phyloP scores from a whole-genome alignment of 2,329 filamentous ascomycete genomes.

The Didymella keratinophila region DNA sequence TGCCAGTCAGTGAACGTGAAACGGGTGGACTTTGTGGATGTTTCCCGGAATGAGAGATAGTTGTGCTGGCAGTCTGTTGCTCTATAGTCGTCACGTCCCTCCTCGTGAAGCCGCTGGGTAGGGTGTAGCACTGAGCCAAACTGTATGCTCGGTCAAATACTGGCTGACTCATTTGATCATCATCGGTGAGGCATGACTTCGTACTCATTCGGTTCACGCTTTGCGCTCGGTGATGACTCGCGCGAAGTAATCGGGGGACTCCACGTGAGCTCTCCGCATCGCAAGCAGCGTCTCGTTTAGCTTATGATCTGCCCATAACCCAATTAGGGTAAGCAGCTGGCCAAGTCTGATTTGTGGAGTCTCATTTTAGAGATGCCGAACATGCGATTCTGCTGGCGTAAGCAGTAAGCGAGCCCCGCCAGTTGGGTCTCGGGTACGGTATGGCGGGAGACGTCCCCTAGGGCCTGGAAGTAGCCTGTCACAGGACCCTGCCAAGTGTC shows the following conservation, averaged over 20 bases:
- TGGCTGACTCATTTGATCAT: background rate
- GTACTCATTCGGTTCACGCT: background rate
- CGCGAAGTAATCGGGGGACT: background rate
- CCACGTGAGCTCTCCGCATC: background rate
- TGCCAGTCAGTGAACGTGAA: no score
- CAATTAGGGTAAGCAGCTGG: background rate
- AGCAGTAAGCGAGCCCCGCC: constrained; percentile 6
- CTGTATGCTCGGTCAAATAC: no score
- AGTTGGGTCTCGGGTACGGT: background rate
- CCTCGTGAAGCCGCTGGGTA: no score
- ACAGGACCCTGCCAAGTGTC: constrained; percentile 3
- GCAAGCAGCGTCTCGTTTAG: background rate
- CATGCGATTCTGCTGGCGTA: background rate
- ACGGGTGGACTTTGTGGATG: no score
- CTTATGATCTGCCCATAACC: background rate
- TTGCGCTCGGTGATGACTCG: background rate
- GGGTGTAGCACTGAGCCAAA: no score
- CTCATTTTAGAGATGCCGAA: background rate
- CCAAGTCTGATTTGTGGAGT: background rate
- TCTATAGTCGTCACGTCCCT: no score
- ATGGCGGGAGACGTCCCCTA: constrained; percentile 1
- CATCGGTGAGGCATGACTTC: background rate
- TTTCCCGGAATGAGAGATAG: no score
- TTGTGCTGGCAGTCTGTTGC: no score
- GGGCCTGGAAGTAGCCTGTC: background rate